Evolutionary conservation across 2,329 filamentous ascomycete genomes (phyloP), one percentile per base, ranked within the genome.

Genomic region (Pestalotiopsis sp.): DNA sequence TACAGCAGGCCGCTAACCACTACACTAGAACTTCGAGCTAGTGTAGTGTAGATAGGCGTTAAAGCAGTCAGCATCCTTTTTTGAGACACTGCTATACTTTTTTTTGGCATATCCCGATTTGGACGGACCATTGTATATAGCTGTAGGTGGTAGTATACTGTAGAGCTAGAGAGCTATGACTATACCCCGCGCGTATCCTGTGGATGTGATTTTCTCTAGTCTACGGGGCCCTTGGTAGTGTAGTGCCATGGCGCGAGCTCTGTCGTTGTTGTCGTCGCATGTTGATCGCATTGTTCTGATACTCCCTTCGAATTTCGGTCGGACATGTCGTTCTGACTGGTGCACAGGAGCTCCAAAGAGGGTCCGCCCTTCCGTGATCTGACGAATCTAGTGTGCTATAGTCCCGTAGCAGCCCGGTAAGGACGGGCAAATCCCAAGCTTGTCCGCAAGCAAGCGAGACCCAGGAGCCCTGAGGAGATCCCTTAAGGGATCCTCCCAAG

Each of bases 401-500:
- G 45, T 20, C 45, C 31, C 31, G 31, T 36, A 36, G 45, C 20
- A 52, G 45, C 45, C 45, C 66, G 66, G 57, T 38, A 62, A 14
- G 58, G 58, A 67, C 66, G 59, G 58, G 66, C 9, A 58, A 25
- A 41, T 20, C 36, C 41, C 13, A n/a, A n/a, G 14, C 25, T 58
- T 58, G 52, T 59, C 52, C 41, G 45, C 6, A 14, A 23, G 17
- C 20, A 39, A 62, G 39, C 58, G 57, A 67, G 41, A 63, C 66
- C 66, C 27, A 36, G 66, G 66, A 67, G 66, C 57, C 66, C 62
- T 49, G 64, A 66, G 66, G 25, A 20, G 57, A 52, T 60, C 56
- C 36, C 41, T 49, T 36, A 36, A 36, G 31, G 31, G 31, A 36
- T 36, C 31, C 31, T 36, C 31, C 31, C 31, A 36, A 36, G 31